Base-by-base conservation (phyloP, 352 stramenopile genomes). In the Phytopythium kandeliae region DNA sequence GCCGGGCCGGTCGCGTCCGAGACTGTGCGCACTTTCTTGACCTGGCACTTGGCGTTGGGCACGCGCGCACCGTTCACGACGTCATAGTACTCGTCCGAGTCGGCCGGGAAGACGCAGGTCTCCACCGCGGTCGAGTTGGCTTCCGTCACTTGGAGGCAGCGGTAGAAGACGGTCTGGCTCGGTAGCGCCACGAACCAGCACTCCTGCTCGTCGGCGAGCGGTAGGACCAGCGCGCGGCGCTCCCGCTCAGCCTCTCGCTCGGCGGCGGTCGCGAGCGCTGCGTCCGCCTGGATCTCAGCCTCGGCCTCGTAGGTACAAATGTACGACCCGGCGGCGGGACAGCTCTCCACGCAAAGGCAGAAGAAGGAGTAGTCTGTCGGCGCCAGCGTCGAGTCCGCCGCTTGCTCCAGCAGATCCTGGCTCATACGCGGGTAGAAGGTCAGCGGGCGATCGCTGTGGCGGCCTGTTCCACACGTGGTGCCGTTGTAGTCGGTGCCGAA, bases 251-350 rank as follows among this genome's bases (percentile, higher is more conserved):
- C 28, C 43, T 78, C 75, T 22, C 74, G 68, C 10, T 65, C 59
- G 13, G 45, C 49, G 7, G 85, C 76, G 1, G 52, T 88, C 10
- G 40, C 58, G 16, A 81, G 47, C 8, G 71, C 60, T 0, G 58
- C 33, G 51, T 85, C 74, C 6, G 38, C 56, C 35, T 66, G 54
- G 22, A 94, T 68, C 24, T 65, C 51, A 9, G 67, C 65, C 58
- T 91, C 81, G 28, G 69, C 75, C 36, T 93, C 58, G 51, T 92
- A 86, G 51, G 85, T 82, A 61, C 83, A 94, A 22, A 94, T 75
- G 53, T 86, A 89, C 2, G 65, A 69, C 22, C 54, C 60, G 15
- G 52, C 48, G 7, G 26, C n/a, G 0, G 82, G 83, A 51, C 82
- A 94, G 2, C 24, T 54, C 2, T 57, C 33, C 1, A 92, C 82